Conservation (phyloP, 78 protist species). For the Dictyostelium brefeldianum region DNA sequence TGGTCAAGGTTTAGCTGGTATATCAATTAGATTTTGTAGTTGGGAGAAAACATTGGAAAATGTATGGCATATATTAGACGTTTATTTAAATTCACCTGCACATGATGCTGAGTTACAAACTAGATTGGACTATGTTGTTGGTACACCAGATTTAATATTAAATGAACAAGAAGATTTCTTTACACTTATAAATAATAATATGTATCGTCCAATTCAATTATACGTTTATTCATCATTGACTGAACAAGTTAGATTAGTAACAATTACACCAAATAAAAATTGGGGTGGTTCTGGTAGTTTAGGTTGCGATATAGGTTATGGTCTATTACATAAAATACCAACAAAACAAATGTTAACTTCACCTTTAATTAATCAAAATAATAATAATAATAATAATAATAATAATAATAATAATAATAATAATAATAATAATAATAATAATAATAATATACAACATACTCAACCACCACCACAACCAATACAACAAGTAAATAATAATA, state of each 20-base stretch:
- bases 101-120: constrained; percentile 83
- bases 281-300: constrained; percentile 85
- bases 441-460: background rate
- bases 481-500: background rate
- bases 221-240: constrained; percentile 70
- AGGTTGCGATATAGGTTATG: constrained; percentile 81
- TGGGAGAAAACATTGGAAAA: constrained; percentile 80
- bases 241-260: constrained; percentile 67
- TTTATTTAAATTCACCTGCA: constrained; percentile 86
- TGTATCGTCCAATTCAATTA: constrained; percentile 66
- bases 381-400: background rate
- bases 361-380: constrained; percentile 41
- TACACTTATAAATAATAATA: constrained; percentile 62
- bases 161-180: constrained; percentile 82
- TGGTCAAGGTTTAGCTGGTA: constrained; percentile 91
- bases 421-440: background rate
- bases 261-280: constrained; percentile 78
- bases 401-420: background rate
- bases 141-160: constrained; percentile 81
- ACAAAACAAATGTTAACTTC: constrained; percentile 50
- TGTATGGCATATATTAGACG: constrained; percentile 92
- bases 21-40: constrained; percentile 85
- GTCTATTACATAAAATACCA: constrained; percentile 73
- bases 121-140: constrained; percentile 86
- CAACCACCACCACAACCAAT: background rate